These are phyloP conservation scores for Saitozyma podzolica DNA, from an alignment of 768 basidiomycete species.

Conservation along the genomic window DNA sequence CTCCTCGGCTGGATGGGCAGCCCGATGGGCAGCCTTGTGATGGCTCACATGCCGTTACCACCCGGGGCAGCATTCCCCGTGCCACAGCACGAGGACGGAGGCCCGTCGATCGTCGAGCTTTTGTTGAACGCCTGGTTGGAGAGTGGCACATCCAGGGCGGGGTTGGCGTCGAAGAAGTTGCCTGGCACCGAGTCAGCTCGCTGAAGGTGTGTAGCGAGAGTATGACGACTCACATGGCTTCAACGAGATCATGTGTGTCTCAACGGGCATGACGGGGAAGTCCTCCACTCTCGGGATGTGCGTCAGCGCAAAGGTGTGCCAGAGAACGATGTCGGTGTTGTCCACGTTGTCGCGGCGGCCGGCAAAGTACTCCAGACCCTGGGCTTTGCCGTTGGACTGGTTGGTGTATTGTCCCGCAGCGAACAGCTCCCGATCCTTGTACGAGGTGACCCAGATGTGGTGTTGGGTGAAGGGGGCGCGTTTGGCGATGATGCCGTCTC, in stretches of 20 bases:
- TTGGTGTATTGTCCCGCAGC: constrained; percentile 41
- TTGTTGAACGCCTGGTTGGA: constrained; percentile 37
- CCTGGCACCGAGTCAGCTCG: constrained; percentile 2
- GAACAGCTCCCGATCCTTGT: constrained; percentile 42
- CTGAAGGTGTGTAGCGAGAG: too few relatives aligned
- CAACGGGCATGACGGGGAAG: constrained; percentile 45
- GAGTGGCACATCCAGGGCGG: constrained; percentile 39
- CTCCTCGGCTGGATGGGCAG: too few relatives aligned
- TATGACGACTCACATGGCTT: constrained; percentile 14
- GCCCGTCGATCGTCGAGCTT: not conserved
- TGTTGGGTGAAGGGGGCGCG: constrained; percentile 35
- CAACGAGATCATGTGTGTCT: constrained; percentile 32
- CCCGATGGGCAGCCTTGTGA: too few relatives aligned
- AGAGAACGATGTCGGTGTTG: constrained; percentile 38
- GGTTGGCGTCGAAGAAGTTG: constrained; percentile 39
- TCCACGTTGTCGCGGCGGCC: constrained; percentile 37
- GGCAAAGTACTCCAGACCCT: constrained; percentile 33
- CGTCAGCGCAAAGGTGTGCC: constrained; percentile 49
- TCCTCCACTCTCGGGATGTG: constrained; percentile 47
- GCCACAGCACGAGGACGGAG: too few relatives aligned
- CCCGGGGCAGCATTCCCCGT: not conserved
- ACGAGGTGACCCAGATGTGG: constrained; percentile 20
- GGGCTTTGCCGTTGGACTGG: constrained; percentile 39
- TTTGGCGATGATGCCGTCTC: constrained; percentile 16
- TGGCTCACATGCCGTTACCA: too few relatives aligned